Evolutionary conservation across 768 basidiomycete species (phyloP), one percentile per base, ranked within the genome.

Genomic region (Rhodotorula paludigena): DNA sequence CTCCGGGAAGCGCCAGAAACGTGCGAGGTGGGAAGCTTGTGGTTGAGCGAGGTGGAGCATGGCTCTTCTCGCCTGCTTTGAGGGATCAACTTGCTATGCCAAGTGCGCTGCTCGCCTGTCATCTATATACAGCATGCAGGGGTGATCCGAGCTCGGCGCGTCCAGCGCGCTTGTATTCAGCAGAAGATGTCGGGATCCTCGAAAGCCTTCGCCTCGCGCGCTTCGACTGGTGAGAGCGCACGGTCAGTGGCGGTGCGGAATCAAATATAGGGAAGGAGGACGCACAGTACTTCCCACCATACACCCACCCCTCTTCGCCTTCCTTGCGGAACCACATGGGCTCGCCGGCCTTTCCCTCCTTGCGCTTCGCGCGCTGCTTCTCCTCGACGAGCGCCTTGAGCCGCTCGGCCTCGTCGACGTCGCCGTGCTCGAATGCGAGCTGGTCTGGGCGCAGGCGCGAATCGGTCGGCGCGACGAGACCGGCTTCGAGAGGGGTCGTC

Each of bases 401-500:
- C 67, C 81, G 84, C 76, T 89, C 94, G 60, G 89, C 91, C 53
- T 84, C 82, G 73, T 89, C 90, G 73, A 91, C 90, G 74, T 84
- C 82, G 41, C 91, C 93, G 72, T 86, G 77, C 82, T 98, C 93
- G 77, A 97, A 92, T 38, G 92, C 91, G n/a, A 91, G 82, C 77
- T 97, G 93, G 76, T 98, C 93, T 0, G 92, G 92, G 0, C 94
- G 84, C 38, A 96, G 78, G 10, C 94, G 84, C 75, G 92, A 94
- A 78, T 98, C 93, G 5, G 92, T 94, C 6, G 90, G 89, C 33
- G 87, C 86, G 16, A 98, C 70, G 75, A 83, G 47, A 10, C 56
- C 56, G 1, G 52, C 44, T 44, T 76, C 73, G 63, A 69, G 81
- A 80, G n/a, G 30, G 20, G 66, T 76, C 25, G 63, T 41, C 54